A percentile compares a stretch with the other conserved stretches of the same genome.
Evolutionary conservation across 805 yeast species (phyloP).

Genomic region (Teunomyces atbi): DNA sequence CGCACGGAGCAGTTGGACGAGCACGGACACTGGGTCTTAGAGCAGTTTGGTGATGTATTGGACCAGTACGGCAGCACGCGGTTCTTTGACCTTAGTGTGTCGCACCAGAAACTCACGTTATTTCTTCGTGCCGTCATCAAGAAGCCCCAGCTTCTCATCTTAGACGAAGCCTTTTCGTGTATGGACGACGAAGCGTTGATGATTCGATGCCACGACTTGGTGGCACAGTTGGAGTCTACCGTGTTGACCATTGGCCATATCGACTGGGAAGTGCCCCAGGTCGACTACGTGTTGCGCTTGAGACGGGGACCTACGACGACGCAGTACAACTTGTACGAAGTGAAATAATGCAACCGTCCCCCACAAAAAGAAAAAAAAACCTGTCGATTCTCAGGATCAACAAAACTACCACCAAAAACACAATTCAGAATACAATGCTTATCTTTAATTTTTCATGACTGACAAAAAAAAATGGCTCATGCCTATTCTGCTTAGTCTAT

Average conservation of each 20-base stretch:
- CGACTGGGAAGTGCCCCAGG: slow-evolving; percentile 72
- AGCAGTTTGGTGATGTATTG: slow-evolving; percentile 28
- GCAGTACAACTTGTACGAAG: not conserved
- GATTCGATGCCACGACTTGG: slow-evolving; percentile 30
- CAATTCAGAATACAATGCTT: too few species aligned
- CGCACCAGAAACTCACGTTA: slow-evolving; percentile 75
- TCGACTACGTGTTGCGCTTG: slow-evolving; percentile 46
- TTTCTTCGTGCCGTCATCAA: slow-evolving; percentile 77
- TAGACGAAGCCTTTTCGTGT: slow-evolving; percentile 92
- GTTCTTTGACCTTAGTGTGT: slow-evolving; percentile 58
- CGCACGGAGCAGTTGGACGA: slow-evolving; percentile 1
- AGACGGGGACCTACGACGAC: slow-evolving; percentile 21
- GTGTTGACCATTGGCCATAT: slow-evolving; percentile 81
- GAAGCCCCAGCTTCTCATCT: slow-evolving; percentile 70
- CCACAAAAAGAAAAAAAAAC: not conserved
- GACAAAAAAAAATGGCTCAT: too few species aligned
- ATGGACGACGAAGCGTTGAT: slow-evolving; percentile 62
- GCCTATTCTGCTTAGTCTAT: too few species aligned
- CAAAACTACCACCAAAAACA: too few species aligned
- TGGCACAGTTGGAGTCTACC: slow-evolving; percentile 48
- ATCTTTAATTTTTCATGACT: too few species aligned
- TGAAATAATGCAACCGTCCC: not conserved
- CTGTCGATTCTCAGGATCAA: too few species aligned
- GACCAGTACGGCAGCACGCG: slow-evolving; percentile 29
- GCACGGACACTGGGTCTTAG: slow-evolving; percentile 19